These are phyloP conservation scores for Chalciporus sphaerocephalus DNA, from an alignment of 768 basidiomycete genomes.

Conservation along the genomic window DNA sequence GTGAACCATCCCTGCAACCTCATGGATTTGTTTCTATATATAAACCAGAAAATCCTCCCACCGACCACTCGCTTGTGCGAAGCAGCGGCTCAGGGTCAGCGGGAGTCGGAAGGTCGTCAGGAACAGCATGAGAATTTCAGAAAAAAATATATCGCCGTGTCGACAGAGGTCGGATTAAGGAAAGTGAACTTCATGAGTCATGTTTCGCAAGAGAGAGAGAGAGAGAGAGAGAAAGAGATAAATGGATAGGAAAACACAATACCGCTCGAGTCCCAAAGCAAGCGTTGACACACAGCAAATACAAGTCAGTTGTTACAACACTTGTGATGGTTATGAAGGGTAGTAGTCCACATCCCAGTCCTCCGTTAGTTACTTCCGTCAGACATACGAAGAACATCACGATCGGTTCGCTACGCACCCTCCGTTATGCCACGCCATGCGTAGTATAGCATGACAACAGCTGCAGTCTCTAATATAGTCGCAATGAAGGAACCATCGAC, in stretches of 20 bases:
- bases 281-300: slow-evolving; percentile 10
- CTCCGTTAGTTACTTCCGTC: slow-evolving; percentile 27
- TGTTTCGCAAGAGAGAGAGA: slow-evolving; percentile 6
- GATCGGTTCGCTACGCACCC: slow-evolving; percentile 44
- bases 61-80: no score
- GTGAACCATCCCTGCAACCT: no score
- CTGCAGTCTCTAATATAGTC: slow-evolving; percentile 75
- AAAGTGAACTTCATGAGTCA: not conserved
- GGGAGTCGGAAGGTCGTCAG: not conserved
- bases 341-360: slow-evolving; percentile 54
- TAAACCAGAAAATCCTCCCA: not conserved
- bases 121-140: not conserved
- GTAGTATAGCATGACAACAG: slow-evolving; percentile 62
- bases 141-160: not conserved
- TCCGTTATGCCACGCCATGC: slow-evolving; percentile 92
- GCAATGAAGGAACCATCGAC: slow-evolving; percentile 87
- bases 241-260: not conserved
- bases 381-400: not conserved
- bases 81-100: no score
- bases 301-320: slow-evolving; percentile 3
- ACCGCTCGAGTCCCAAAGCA: slow-evolving; percentile 2
- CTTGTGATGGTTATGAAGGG: slow-evolving; percentile 27
- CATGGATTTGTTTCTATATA: no score
- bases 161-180: not conserved
- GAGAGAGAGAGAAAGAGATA: slow-evolving; percentile 5